Evolutionary conservation across 2,329 filamentous ascomycete genomes (phyloP).

Genomic region (Daldinia sp.): DNA sequence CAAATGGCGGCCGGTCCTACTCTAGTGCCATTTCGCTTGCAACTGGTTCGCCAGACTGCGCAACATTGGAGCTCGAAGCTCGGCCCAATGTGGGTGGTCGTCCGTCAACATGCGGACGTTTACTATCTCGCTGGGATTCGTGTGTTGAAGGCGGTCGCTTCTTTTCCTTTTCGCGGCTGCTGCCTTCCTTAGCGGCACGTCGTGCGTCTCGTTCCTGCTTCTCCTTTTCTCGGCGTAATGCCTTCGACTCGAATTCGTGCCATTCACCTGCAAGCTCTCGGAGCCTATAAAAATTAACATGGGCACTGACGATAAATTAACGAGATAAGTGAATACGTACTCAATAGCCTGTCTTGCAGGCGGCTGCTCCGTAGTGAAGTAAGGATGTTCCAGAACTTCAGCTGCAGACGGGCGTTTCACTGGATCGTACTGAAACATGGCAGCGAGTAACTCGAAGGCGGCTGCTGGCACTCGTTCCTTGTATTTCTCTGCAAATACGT

Average conservation of each 20-base stretch:
- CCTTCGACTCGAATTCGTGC: slow-evolving; percentile 99
- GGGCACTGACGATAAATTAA: slow-evolving; percentile 46
- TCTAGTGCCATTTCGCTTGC: neutral
- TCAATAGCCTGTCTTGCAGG: slow-evolving; percentile 79
- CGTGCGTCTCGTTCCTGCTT: slow-evolving; percentile 64
- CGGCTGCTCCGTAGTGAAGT: slow-evolving; percentile 87
- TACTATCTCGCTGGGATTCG: slow-evolving; percentile 40
- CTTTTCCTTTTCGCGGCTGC: slow-evolving; percentile 45
- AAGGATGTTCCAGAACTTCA: slow-evolving; percentile 84
- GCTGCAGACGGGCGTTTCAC: slow-evolving; percentile 81
- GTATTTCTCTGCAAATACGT: slow-evolving; percentile 85
- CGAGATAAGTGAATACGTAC: slow-evolving; percentile 59
- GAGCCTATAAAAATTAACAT: slow-evolving; percentile 61
- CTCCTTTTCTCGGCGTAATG: slow-evolving; percentile 88
- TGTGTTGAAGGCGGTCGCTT: slow-evolving; percentile 40
- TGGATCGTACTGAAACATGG: slow-evolving; percentile 92
- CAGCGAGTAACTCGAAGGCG: slow-evolving; percentile 81
- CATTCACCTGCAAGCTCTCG: slow-evolving; percentile 88
- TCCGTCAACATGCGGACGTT: slow-evolving; percentile 44
- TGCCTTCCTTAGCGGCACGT: slow-evolving; percentile 52
- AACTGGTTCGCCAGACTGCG: slow-evolving; percentile 17
- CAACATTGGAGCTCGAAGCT: slow-evolving; percentile 21
- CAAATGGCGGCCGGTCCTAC: neutral
- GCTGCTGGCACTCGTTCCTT: slow-evolving; percentile 77
- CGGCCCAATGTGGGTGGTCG: slow-evolving; percentile 21